Percentiles rank a stretch among this genome's conserved stretches.
Evolutionary conservation across 2,329 filamentous ascomycete genomes (phyloP).

Genomic region (Stachybotrys echinatus): DNA sequence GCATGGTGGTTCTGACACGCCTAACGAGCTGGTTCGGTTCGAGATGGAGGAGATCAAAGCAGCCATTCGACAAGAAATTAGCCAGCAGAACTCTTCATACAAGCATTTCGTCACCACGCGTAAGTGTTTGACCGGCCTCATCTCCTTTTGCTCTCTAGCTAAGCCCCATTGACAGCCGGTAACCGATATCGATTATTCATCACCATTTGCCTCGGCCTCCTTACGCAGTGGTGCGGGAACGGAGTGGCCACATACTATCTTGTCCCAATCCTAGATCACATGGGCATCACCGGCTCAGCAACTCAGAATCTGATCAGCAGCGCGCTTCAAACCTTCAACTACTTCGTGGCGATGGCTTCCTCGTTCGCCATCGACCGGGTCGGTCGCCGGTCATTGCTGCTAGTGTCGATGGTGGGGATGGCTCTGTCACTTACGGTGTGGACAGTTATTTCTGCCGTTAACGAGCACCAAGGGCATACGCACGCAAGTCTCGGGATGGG

Average conservation of each 20-base stretch:
- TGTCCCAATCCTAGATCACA: constrained; percentile 29
- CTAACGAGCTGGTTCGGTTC: background rate
- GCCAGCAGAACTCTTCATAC: background rate
- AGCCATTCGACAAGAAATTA: background rate
- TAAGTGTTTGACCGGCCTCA: background rate
- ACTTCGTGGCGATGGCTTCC: constrained; percentile 22
- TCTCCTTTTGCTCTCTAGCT: constrained; percentile 6
- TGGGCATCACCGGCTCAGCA: constrained; percentile 30
- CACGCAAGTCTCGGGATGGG: constrained; percentile 3
- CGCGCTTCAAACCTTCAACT: constrained; percentile 28
- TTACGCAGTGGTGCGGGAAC: background rate
- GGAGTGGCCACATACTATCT: constrained; percentile 23
- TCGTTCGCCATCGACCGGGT: constrained; percentile 27
- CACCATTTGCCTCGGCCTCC: background rate
- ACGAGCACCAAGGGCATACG: constrained; percentile 13
- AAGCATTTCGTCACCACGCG: background rate
- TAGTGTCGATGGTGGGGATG: constrained; percentile 30
- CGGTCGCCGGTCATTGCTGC: constrained; percentile 33
- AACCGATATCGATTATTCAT: background rate
- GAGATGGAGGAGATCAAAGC: background rate
- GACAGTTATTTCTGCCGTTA: constrained; percentile 22
- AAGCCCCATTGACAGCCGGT: background rate
- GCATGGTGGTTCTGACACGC: background rate
- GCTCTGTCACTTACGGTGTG: constrained; percentile 27
- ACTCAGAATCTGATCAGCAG: constrained; percentile 24